Percentiles rank a stretch among this genome's conserved stretches.
Conservation (phyloP, 2,329 filamentous ascomycete genomes). For the Fragosphaeria purpurea region DNA sequence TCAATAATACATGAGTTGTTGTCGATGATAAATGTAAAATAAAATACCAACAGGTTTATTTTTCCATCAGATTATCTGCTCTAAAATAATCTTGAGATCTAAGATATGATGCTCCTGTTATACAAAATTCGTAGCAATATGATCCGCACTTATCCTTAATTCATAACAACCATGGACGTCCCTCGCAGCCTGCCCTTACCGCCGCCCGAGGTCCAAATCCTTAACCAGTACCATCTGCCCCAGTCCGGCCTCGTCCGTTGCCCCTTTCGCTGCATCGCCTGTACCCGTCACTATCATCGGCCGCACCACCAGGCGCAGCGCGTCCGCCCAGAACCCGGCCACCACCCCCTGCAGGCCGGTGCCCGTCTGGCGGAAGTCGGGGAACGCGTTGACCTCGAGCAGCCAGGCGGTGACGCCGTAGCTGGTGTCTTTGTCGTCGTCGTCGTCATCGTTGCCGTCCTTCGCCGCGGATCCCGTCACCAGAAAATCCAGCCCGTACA, state of each 20-base stretch:
- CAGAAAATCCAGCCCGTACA: conserved; percentile 86
- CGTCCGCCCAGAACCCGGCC: conserved; percentile 64
- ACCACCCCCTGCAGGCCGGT: conserved; percentile 62
- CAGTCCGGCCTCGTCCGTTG: conserved; percentile 7
- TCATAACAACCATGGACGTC: too few species aligned
- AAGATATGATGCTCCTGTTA: too few species aligned
- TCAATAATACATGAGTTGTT: too few species aligned
- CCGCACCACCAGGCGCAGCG: conserved; percentile 54
- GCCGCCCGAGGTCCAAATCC: conserved; percentile 42
- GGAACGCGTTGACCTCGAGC: conserved; percentile 90
- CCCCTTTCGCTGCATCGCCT: background rate
- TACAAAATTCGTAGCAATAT: too few species aligned
- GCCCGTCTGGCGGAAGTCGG: conserved; percentile 90
- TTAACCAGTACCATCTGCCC: conserved; percentile 40
- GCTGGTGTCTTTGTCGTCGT: background rate
- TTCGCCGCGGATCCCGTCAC: conserved; percentile 43
- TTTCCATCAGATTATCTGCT: too few species aligned
- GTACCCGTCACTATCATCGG: conserved; percentile 17
- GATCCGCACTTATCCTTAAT: too few species aligned
- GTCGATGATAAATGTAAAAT: too few species aligned
- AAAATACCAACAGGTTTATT: too few species aligned
- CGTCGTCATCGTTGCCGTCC: conserved; percentile 1
- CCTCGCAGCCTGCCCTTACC: conserved; percentile 14
- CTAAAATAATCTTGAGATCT: too few species aligned
- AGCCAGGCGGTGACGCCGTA: conserved; percentile 53